phyloP scores from a whole-genome alignment of 1,139 yeast species.

The Diutina siamensis region DNA sequence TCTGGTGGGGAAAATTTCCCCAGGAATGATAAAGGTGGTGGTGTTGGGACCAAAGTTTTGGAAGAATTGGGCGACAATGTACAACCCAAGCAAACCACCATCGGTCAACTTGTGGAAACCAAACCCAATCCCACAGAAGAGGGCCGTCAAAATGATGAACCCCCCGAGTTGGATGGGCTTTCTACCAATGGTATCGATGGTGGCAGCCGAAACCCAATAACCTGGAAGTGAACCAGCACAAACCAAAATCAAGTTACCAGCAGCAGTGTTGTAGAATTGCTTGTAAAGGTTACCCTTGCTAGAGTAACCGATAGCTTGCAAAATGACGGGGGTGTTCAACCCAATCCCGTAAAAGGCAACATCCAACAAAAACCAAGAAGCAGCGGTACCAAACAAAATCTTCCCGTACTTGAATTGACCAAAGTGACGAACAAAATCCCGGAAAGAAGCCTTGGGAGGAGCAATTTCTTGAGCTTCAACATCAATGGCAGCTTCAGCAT shows the following conservation, averaged over 20 bases:
- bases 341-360: constrained; percentile 90
- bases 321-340: constrained; percentile 66
- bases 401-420: constrained; percentile 83
- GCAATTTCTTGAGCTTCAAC: constrained; percentile 32
- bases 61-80: constrained; percentile 73
- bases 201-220: constrained; percentile 72
- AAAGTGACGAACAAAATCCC: constrained; percentile 61
- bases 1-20: constrained; percentile 94
- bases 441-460: constrained; percentile 48
- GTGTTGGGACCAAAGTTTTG: constrained; percentile 91
- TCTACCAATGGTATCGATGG: constrained; percentile 72
- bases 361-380: constrained; percentile 93
- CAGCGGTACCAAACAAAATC: constrained; percentile 85
- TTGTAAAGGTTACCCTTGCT: constrained; percentile 49
- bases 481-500: constrained; percentile 39
- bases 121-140: constrained; percentile 68
- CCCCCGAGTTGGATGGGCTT: constrained; percentile 70
- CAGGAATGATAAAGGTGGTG: constrained; percentile 92
- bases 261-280: constrained; percentile 62
- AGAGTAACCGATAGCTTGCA: constrained; percentile 69
- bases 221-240: constrained; percentile 93
- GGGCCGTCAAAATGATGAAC: constrained; percentile 52
- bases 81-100: constrained; percentile 56
- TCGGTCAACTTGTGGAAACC: constrained; percentile 51
- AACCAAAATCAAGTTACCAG: constrained; percentile 79